Percentiles rank a stretch among this genome's conserved stretches.
Evolutionary conservation across 306 rosid species (phyloP).

Genomic region (Cotoneaster glaucophyllus): DNA sequence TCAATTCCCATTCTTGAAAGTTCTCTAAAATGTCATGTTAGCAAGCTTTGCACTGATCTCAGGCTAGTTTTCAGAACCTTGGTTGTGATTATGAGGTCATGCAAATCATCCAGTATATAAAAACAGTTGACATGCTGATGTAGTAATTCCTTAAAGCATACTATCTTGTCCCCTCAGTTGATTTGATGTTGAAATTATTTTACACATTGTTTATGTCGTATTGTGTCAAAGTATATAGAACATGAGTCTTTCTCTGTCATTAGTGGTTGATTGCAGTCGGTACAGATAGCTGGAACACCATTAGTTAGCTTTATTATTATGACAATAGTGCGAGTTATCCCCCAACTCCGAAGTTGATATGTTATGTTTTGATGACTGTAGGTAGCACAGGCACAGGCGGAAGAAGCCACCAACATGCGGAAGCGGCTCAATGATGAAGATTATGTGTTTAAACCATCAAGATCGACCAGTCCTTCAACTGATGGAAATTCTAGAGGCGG

Average conservation of each 20-base stretch:
- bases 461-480: slow-evolving; percentile 18
- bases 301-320: background rate
- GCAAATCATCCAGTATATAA: background rate
- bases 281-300: background rate
- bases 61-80: background rate
- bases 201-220: background rate
- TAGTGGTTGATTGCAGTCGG: background rate
- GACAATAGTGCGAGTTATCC: background rate
- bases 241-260: background rate
- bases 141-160: background rate
- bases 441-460: slow-evolving; percentile 40
- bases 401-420: slow-evolving; percentile 73
- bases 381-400: slow-evolving; percentile 86
- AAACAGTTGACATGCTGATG: background rate
- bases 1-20: background rate
- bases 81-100: background rate
- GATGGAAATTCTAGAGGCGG: slow-evolving; percentile 39
- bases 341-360: background rate
- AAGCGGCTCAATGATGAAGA: slow-evolving; percentile 58
- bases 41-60: background rate
- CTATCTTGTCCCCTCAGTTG: background rate
- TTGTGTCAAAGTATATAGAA: background rate
- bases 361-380: slow-evolving; percentile 18
- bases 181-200: background rate
- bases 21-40: background rate